phyloP scores from a whole-genome alignment of 2,329 filamentous ascomycete species.

The Clonostachys rhizophaga region DNA sequence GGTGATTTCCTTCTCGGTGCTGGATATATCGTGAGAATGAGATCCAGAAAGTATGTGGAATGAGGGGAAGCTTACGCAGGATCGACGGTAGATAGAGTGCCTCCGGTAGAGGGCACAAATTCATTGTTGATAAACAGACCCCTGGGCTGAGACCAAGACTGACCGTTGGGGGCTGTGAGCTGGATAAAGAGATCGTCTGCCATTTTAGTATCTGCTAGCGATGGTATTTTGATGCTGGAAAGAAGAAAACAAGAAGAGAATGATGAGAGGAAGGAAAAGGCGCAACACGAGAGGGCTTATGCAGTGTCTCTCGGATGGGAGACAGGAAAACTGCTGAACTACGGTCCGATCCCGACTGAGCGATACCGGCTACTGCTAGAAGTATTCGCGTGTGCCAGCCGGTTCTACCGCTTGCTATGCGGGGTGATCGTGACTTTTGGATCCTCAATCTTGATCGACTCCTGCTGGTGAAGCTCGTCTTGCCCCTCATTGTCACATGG shows the following conservation, averaged over 20 bases:
- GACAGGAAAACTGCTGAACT: not conserved
- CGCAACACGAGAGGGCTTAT: not conserved
- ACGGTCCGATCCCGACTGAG: not conserved
- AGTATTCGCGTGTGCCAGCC: no score
- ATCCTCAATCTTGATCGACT: no score
- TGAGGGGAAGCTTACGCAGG: constrained; percentile 7
- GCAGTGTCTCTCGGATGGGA: not conserved
- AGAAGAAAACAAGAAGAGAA: not conserved
- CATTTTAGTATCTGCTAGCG: not conserved
- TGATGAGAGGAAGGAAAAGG: not conserved
- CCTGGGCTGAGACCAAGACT: constrained; percentile 25
- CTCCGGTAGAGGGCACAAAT: constrained; percentile 8
- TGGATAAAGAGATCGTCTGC: constrained; percentile 1
- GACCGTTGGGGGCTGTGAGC: constrained; percentile 11
- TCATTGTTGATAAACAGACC: constrained; percentile 14
- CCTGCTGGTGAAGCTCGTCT: no score
- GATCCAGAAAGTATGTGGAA: not conserved
- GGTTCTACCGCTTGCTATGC: no score
- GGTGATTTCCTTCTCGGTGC: constrained; percentile 9
- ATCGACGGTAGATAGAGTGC: constrained; percentile 8
- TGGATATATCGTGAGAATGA: constrained; percentile 1
- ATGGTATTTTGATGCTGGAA: not conserved
- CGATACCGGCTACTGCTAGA: no score
- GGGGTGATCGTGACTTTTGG: no score
- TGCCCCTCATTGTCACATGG: no score